A percentile compares a stretch with the other conserved stretches of the same genome.
These are phyloP conservation scores for Arctium minus DNA, from an alignment of 129 eudicot species.

Conservation along the genomic window DNA sequence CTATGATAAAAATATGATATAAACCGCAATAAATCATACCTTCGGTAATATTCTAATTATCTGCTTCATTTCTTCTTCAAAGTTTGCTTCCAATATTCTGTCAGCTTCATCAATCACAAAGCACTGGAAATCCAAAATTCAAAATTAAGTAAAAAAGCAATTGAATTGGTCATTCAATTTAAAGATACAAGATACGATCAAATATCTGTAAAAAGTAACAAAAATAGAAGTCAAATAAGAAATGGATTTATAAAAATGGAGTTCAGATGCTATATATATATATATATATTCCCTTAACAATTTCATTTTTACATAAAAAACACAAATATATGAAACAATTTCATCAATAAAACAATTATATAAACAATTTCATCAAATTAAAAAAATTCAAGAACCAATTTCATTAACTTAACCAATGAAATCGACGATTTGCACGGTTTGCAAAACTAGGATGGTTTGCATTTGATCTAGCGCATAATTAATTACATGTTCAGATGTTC, in stretches of 20 bases:
- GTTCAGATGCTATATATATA: background rate
- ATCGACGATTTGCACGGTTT: no score
- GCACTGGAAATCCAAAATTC: constrained; percentile 50
- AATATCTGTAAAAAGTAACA: background rate
- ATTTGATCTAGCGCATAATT: background rate
- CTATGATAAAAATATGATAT: background rate
- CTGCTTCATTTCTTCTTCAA: constrained; percentile 92
- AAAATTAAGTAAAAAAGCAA: background rate
- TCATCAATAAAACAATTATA: no score
- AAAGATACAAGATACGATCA: background rate
- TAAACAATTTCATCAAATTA: no score
- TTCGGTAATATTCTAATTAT: constrained; percentile 75
- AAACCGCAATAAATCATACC: constrained; percentile 31
- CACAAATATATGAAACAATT: no score
- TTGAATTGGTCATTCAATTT: background rate
- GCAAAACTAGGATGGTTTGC: no score
- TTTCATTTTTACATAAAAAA: no score
- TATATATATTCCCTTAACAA: no score
- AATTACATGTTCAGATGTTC: background rate
- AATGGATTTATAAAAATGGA: background rate
- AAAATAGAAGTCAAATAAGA: background rate
- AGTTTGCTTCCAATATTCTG: constrained; percentile 87
- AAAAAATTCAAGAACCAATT: no score
- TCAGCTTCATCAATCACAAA: constrained; percentile 95
- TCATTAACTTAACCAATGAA: background rate